A percentile compares a stretch with the other conserved stretches of the same genome.
phyloP scores from a whole-genome alignment of 768 basidiomycete genomes.

The Leccinum aurantiacum region DNA sequence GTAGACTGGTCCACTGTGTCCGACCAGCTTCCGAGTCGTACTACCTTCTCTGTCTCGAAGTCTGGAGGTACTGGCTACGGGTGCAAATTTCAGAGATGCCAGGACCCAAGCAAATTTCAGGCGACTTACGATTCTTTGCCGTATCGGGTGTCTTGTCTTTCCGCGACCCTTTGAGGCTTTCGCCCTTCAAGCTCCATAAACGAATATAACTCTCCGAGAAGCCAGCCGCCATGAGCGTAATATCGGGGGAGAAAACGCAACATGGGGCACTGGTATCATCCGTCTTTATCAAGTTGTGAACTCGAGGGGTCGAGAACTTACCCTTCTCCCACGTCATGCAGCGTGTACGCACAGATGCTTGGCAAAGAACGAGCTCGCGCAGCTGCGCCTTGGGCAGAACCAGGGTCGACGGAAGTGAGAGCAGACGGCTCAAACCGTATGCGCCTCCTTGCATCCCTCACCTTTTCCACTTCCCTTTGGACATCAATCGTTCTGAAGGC shows the following conservation, averaged over 20 bases:
- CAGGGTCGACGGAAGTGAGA: conserved; percentile 54
- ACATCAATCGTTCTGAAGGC: conserved; percentile 86
- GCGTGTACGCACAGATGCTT: conserved; percentile 91
- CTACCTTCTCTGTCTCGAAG: conserved; percentile 75
- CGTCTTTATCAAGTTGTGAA: conserved; percentile 11
- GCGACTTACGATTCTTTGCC: conserved; percentile 65
- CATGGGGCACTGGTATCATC: conserved; percentile 65
- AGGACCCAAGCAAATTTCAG: neutral
- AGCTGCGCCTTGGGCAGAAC: conserved; percentile 56
- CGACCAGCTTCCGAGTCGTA: conserved; percentile 91
- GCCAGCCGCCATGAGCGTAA: conserved; percentile 89
- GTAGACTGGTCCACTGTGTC: conserved; percentile 96
- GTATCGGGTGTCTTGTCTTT: conserved; percentile 71
- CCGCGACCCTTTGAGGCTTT: conserved; percentile 73
- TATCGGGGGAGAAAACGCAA: conserved; percentile 86
- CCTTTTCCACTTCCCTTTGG: conserved; percentile 84
- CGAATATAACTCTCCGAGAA: conserved; percentile 95
- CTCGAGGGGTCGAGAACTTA: conserved; percentile 37
- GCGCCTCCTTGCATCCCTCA: conserved; percentile 88
- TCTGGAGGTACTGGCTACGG: conserved; percentile 53
- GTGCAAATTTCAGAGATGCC: conserved; percentile 3
- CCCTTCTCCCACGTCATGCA: conserved; percentile 97
- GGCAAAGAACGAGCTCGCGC: conserved; percentile 68
- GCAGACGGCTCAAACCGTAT: conserved; percentile 84
- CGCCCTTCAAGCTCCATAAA: conserved; percentile 92